Base-by-base conservation (phyloP, 2,329 filamentous ascomycete species). In the Alternaria tenuissima region DNA sequence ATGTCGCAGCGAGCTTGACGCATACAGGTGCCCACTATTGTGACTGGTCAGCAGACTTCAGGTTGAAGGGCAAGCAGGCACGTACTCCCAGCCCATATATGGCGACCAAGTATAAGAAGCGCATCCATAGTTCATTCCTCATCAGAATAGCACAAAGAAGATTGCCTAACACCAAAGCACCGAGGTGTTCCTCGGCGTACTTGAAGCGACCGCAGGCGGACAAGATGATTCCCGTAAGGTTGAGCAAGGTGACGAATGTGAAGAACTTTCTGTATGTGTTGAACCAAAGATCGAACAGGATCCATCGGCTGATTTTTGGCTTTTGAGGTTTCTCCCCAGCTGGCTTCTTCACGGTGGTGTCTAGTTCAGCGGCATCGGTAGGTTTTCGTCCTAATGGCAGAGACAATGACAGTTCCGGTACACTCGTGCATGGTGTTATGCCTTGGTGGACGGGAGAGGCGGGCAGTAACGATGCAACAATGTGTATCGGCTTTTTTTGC, bases 241-340 rank as follows among this genome's bases (percentile, higher is more conserved):
- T 77, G 28, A 76, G 63, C 18, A 70, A 47, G 5, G 68, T 68
- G 24, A 77, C 70, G 28, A 76, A 70, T 1, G 68, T 74, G 61
- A 77, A 77, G 61, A 77, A 75, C 51, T 75, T 76, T 26, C 75
- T 69, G 57, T 77, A 77, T 2, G 71, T 75, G 61, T 77, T 76
- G 67, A 75, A 76, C 75, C 75, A 77, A 28, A 77, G 65, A 11
- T 71, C 63, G 41, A 74, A 67, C 6, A 74, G 48, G 30, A 77
- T 64, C 74, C 74, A 74, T 53, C 71, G 66, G 52, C 69, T 71
- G 39, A 73, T 64, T 18, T 68, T 71, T 18, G 64, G 60, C 48
- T 72, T 71, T 11, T 43, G 39, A 38, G 68, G 65, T 43, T 61
- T 52, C 7, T 43, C 30, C 11, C 24, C 42, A 6, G 42, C 16